Conservation (phyloP, 192 early-diverging fungal genomes). For the Mortierella hygrophila region DNA sequence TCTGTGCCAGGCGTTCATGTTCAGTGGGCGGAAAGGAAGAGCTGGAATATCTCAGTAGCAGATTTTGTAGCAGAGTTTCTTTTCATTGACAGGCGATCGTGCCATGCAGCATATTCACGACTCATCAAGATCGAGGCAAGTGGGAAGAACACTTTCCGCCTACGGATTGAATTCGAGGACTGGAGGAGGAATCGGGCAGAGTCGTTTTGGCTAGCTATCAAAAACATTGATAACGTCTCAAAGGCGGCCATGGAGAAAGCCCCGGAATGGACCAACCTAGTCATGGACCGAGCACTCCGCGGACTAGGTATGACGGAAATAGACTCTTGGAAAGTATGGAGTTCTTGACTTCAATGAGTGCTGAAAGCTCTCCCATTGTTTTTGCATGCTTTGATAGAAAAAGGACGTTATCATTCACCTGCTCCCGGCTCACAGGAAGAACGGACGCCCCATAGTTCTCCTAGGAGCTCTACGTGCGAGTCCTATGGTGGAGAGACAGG, state of each 20-base stretch:
- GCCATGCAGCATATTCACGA: background rate
- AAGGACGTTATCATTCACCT: background rate
- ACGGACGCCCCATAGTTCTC: background rate
- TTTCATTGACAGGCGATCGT: background rate
- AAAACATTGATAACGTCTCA: background rate
- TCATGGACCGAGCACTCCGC: background rate
- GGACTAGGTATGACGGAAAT: background rate
- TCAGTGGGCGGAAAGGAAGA: too few relatives aligned
- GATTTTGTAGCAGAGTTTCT: background rate
- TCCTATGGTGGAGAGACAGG: background rate
- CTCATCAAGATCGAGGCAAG: too few relatives aligned
- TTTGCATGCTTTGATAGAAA: background rate
- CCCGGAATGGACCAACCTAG: background rate
- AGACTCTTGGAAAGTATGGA: background rate
- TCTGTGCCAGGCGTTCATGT: too few relatives aligned
- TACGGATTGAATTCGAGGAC: background rate
- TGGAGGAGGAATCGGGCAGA: background rate
- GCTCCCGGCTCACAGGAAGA: background rate
- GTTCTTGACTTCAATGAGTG: too few relatives aligned
- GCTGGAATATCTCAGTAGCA: too few relatives aligned
- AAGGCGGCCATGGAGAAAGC: constrained; percentile 4
- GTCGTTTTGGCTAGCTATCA: background rate
- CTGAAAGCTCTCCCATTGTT: background rate
- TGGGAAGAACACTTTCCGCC: too few relatives aligned
- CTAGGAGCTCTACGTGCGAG: background rate